These are phyloP conservation scores for Boletus rubroflammeus DNA, from an alignment of 768 basidiomycete genomes.

Conservation along the genomic window DNA sequence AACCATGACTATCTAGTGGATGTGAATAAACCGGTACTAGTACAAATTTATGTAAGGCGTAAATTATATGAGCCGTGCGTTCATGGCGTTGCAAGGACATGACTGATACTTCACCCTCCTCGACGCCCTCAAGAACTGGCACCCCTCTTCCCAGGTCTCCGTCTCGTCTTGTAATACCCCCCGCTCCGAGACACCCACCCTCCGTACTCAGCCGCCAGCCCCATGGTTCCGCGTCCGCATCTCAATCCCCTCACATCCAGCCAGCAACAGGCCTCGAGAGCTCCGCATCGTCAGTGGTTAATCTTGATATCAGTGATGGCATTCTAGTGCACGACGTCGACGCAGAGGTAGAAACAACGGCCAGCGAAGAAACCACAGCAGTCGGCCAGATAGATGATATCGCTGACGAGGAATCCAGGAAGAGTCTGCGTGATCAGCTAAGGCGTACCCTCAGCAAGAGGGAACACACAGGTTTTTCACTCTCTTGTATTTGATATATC, in stretches of 20 bases:
- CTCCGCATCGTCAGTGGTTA: conserved; percentile 68
- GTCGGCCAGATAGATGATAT: conserved; percentile 41
- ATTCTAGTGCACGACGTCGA: conserved; percentile 72
- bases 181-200: conserved; percentile 47
- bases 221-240: conserved; percentile 37
- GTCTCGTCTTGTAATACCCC: conserved; percentile 52
- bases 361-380: conserved; percentile 51
- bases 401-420: conserved; percentile 58
- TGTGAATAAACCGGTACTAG: too few species aligned
- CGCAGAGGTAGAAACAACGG: conserved; percentile 52
- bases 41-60: too few species aligned
- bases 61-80: not conserved
- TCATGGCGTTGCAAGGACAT: conserved; percentile 18
- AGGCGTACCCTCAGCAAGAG: conserved; percentile 59
- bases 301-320: conserved; percentile 63
- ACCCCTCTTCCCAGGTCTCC: conserved; percentile 41
- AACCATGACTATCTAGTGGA: conserved; percentile 18
- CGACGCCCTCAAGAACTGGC: conserved; percentile 35
- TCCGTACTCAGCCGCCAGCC: conserved; percentile 58
- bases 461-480: conserved; percentile 43
- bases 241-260: conserved; percentile 22
- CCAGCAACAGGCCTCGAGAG: conserved; percentile 47
- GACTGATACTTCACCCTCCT: conserved; percentile 27
- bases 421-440: conserved; percentile 65
- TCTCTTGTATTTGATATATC: conserved; percentile 8